phyloP scores from a whole-genome alignment of 768 basidiomycete species.

The Leucocoprinus birnbaumii region DNA sequence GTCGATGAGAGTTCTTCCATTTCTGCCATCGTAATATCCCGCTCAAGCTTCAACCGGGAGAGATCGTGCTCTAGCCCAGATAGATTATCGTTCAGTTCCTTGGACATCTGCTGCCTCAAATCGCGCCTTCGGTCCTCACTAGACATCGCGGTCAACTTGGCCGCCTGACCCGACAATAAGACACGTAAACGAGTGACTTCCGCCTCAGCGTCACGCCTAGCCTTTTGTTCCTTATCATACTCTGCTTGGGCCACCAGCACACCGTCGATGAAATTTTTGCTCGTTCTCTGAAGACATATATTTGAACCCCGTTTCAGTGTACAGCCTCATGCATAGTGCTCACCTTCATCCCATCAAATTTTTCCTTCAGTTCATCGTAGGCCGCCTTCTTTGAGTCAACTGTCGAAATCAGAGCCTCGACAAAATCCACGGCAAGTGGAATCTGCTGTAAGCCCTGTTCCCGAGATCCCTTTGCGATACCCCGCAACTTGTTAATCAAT shows the following conservation, averaged over 20 bases:
- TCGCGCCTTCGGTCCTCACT: conserved; percentile 79
- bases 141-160: conserved; percentile 78
- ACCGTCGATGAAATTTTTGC: conserved; percentile 90
- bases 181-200: conserved; percentile 86
- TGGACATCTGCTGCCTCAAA: conserved; percentile 72
- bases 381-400: conserved; percentile 65
- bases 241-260: conserved; percentile 91
- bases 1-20: conserved; percentile 83
- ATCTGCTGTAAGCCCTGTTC: conserved; percentile 60
- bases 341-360: conserved; percentile 88
- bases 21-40: conserved; percentile 91
- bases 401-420: conserved; percentile 65
- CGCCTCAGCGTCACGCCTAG: conserved; percentile 86
- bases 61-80: conserved; percentile 81
- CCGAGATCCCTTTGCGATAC: conserved; percentile 57
- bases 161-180: conserved; percentile 87
- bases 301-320: too few relatives aligned
- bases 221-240: conserved; percentile 88
- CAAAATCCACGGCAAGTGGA: conserved; percentile 68
- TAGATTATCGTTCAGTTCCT: conserved; percentile 75
- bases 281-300: conserved; percentile 77
- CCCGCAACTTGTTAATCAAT: conserved; percentile 51
- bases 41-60: conserved; percentile 82
- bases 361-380: conserved; percentile 61
- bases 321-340: conserved; percentile 22